Base-by-base conservation (phyloP, 1,284 basidiomycete genomes). In the Cutaneotrichosporon sp. region DNA sequence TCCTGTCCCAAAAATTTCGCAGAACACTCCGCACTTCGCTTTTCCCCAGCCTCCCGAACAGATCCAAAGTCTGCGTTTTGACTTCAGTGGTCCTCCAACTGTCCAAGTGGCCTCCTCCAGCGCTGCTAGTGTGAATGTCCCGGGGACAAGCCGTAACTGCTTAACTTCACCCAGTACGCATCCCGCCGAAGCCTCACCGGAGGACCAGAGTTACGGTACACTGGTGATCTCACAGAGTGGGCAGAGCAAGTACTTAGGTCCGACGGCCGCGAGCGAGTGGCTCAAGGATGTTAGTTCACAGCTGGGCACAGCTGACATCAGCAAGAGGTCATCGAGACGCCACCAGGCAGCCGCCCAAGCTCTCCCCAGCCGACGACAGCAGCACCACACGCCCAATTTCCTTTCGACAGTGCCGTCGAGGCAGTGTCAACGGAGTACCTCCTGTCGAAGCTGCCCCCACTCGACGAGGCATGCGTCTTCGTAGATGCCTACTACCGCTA, bases 261-360 rank as follows among this genome's bases (percentile, higher is more conserved):
- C 63, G 6, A 62, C 61, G 3, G 66, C 64, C 0, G 66, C 56
- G 0, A 64, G 54, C 19, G 64, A 68, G 46, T 68, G 66, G 66
- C 44, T 68, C 44, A 65, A 66, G 37, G 60, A 68, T 26, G 62
- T 63, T 42, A 47, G 61, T 54, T 35, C 14, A 17, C 12, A 5
- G 9, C 3, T 8, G 34, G 22, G 38, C 24, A 16, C 5, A 8
- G 20, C 46, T 42, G 31, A 46, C 34, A 33, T 2, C 42, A 61
- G 58, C 61, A 62, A 60, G 62, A 61, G 27, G 37, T 54, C n/a
- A 25, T 38, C 3, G 55, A 55, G 10, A 53, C 41, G 12, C n/a
- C 41, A 10, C 34, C 34, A 10, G 26, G 25, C 46, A 37, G 32
- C 26, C 16, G 34, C 46, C 27, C 25, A 38, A 14, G 16, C 33